Percentiles rank a stretch among this genome's conserved stretches.
Conservation (phyloP, 106 monocot species). For the Apostasia shenzhenica region DNA sequence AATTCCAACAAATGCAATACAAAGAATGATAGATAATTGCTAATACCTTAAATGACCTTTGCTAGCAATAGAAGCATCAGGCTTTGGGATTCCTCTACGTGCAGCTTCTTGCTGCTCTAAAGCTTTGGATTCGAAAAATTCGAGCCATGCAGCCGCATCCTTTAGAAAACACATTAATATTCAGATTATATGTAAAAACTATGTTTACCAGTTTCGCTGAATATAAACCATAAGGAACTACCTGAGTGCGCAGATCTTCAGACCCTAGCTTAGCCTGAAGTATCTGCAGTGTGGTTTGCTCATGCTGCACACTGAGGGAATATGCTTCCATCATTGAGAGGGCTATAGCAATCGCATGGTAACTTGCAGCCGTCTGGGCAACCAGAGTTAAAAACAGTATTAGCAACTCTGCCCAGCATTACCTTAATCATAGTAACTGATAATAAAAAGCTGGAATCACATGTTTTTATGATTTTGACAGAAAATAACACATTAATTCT, state of each 20-base stretch:
- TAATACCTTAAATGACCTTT: conserved; percentile 95
- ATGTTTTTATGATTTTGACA: background rate
- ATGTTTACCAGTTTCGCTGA: background rate
- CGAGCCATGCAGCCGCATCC: conserved; percentile 98
- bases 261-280: conserved; percentile 74
- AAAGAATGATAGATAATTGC: background rate
- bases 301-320: conserved; percentile 86
- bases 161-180: conserved; percentile 15
- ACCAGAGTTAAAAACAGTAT: background rate
- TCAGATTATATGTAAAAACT: background rate
- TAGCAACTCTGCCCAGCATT: background rate
- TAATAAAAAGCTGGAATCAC: too few relatives aligned
- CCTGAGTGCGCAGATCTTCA: conserved; percentile 91
- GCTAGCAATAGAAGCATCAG: conserved; percentile 94
- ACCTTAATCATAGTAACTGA: too few relatives aligned
- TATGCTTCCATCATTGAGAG: conserved; percentile 98
- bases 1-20: background rate
- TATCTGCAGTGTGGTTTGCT: conserved; percentile 87
- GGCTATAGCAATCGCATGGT: conserved; percentile 96
- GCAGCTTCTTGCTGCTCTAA: conserved; percentile 92
- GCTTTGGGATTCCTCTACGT: conserved; percentile 84
- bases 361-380: conserved; percentile 91
- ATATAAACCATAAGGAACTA: conserved; percentile 3
- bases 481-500: background rate
- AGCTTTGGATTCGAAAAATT: conserved; percentile 94